phyloP scores from a whole-genome alignment of 768 basidiomycete species.

The Pleurotus ostreatus region DNA sequence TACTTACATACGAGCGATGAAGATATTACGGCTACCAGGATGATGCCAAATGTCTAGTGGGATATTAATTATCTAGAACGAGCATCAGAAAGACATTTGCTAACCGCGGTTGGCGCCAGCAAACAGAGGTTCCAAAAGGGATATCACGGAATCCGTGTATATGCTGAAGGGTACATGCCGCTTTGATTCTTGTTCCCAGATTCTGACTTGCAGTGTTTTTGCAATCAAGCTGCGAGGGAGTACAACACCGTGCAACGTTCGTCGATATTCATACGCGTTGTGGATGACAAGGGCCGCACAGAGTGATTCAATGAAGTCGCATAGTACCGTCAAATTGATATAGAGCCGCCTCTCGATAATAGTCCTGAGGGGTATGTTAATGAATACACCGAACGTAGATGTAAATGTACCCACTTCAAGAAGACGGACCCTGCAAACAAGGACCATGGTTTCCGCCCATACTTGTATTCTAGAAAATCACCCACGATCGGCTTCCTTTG shows the following conservation, averaged over 20 bases:
- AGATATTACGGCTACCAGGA: constrained; percentile 25
- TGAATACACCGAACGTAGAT: background rate
- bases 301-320: constrained; percentile 47
- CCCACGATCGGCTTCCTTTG: constrained; percentile 18
- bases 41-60: constrained; percentile 9
- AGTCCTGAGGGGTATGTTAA: constrained; percentile 30
- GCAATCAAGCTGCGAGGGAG: constrained; percentile 54
- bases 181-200: constrained; percentile 10
- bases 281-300: constrained; percentile 37
- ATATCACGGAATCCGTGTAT: constrained; percentile 17
- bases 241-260: constrained; percentile 38
- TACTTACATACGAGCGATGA: constrained; percentile 47
- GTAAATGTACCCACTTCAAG: constrained; percentile 29
- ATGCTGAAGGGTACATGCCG: background rate
- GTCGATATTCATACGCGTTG: constrained; percentile 15
- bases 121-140: constrained; percentile 24
- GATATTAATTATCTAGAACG: constrained; percentile 13
- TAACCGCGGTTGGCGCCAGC: constrained; percentile 23
- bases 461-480: constrained; percentile 25
- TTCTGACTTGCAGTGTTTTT: constrained; percentile 13
- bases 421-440: constrained; percentile 33
- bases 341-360: constrained; percentile 31
- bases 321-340: constrained; percentile 45
- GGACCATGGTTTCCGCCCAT: constrained; percentile 21
- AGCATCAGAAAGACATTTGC: constrained; percentile 2